Conservation (phyloP, 2,329 filamentous ascomycete genomes). For the Colletotrichum navitas region DNA sequence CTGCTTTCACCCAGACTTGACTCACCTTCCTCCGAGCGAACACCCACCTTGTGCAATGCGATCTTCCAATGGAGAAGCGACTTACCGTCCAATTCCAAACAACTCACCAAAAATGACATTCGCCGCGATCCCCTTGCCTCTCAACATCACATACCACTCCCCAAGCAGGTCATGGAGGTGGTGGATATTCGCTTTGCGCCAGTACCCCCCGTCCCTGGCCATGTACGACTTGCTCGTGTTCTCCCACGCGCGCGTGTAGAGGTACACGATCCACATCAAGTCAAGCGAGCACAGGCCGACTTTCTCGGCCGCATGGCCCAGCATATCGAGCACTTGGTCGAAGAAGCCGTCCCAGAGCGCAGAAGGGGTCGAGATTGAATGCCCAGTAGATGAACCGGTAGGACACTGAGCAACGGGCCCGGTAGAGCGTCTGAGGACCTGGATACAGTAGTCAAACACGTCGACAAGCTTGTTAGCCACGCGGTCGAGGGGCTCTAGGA, state of each 20-base stretch:
- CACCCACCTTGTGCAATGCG: not conserved
- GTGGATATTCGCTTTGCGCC: conserved; percentile 9
- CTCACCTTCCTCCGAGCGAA: not conserved
- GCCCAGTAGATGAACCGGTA: too few species aligned
- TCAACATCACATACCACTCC: conserved; percentile 22
- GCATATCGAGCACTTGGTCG: conserved; percentile 10
- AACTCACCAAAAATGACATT: conserved; percentile 4
- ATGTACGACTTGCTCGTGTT: not conserved
- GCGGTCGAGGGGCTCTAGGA: conserved; percentile 27
- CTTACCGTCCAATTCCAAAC: conserved; percentile 15
- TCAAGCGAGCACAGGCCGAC: conserved; percentile 12
- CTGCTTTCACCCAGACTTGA: not conserved
- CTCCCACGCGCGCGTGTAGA: conserved; percentile 26
- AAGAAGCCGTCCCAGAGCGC: conserved; percentile 11
- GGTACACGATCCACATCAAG: conserved; percentile 30
- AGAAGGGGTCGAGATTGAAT: not conserved
- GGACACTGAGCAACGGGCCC: not conserved
- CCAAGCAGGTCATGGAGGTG: conserved; percentile 30
- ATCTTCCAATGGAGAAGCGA: not conserved
- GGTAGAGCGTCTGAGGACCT: not conserved
- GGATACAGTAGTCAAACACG: conserved; percentile 19
- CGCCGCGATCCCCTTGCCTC: not conserved
- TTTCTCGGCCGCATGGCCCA: conserved; percentile 1
- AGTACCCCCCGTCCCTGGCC: not conserved
- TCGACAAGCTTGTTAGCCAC: conserved; percentile 27